Evolutionary conservation across 257 asterid genomes (phyloP).

Genomic region (Solanum okadae): DNA sequence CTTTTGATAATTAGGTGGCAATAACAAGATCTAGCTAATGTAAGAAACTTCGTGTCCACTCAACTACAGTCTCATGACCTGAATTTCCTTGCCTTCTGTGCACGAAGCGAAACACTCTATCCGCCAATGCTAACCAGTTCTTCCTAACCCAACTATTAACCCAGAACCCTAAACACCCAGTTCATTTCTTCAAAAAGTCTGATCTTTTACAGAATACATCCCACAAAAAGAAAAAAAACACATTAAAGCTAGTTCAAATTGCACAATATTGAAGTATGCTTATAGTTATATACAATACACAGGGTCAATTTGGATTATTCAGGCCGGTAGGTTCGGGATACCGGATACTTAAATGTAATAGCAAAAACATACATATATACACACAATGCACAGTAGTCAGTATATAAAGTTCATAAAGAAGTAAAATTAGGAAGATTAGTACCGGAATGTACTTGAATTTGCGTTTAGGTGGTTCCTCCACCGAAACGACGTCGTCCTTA

Average conservation of each 20-base stretch:
- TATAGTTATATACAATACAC: background rate
- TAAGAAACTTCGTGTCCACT: background rate
- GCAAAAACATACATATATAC: background rate
- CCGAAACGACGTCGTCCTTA: slow-evolving; percentile 26
- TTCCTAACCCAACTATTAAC: background rate
- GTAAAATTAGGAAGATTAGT: slow-evolving; percentile 9
- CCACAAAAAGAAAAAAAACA: background rate
- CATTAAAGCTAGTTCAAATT: background rate
- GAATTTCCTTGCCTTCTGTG: background rate
- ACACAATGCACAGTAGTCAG: background rate
- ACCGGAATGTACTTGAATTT: slow-evolving; percentile 94
- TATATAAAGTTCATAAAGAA: background rate
- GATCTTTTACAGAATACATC: background rate
- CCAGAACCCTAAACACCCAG: background rate
- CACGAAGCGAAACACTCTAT: background rate
- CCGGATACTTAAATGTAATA: background rate
- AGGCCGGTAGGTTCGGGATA: background rate
- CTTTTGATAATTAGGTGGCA: background rate
- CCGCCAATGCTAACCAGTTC: background rate
- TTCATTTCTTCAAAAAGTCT: background rate
- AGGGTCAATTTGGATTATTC: background rate
- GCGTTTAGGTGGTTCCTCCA: slow-evolving; percentile 62
- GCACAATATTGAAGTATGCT: background rate
- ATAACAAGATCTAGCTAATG: background rate
- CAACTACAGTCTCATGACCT: background rate